phyloP scores from a whole-genome alignment of 1,284 basidiomycete genomes.

The Xerocomus amazonicus region DNA sequence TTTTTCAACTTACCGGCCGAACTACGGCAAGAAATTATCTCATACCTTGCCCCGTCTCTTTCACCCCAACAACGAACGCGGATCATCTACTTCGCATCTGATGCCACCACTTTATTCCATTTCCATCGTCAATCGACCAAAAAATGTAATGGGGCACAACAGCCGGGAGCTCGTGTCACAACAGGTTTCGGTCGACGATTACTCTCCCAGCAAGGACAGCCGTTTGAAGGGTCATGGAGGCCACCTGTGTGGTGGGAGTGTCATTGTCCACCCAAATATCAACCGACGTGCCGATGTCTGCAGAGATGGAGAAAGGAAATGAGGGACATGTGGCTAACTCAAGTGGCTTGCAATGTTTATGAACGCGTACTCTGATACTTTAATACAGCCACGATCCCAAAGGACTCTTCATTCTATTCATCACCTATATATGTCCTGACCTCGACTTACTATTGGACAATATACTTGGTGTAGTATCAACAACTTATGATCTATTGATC shows the following conservation, averaged over 20 bases:
- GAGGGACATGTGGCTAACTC: conserved; percentile 32
- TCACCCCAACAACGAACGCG: conserved; percentile 54
- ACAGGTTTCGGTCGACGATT: conserved; percentile 8
- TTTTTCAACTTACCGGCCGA: conserved; percentile 55
- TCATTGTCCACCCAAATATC: conserved; percentile 14
- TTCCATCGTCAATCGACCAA: conserved; percentile 12
- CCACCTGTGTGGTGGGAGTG: conserved; percentile 35
- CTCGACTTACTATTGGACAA: conserved; percentile 5
- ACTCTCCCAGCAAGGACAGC: conserved; percentile 4
- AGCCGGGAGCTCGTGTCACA: conserved; percentile 4
- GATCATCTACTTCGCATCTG: conserved; percentile 53
- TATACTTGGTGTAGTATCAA: conserved; percentile 5
- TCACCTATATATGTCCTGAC: neutral
- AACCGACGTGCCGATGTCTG: conserved; percentile 18
- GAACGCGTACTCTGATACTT: conserved; percentile 16
- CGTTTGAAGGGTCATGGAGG: conserved; percentile 29
- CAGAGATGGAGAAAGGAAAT: conserved; percentile 30
- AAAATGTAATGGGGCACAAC: conserved; percentile 2
- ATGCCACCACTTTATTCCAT: conserved; percentile 48
- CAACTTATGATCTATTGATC: neutral
- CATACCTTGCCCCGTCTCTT: conserved; percentile 56
- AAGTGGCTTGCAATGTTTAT: conserved; percentile 25
- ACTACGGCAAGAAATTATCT: conserved; percentile 56
- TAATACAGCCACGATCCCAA: neutral
- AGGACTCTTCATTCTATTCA: conserved; percentile 4